Evolutionary conservation across 805 yeast genomes (phyloP).

Genomic region (Dipodascus albidus): DNA sequence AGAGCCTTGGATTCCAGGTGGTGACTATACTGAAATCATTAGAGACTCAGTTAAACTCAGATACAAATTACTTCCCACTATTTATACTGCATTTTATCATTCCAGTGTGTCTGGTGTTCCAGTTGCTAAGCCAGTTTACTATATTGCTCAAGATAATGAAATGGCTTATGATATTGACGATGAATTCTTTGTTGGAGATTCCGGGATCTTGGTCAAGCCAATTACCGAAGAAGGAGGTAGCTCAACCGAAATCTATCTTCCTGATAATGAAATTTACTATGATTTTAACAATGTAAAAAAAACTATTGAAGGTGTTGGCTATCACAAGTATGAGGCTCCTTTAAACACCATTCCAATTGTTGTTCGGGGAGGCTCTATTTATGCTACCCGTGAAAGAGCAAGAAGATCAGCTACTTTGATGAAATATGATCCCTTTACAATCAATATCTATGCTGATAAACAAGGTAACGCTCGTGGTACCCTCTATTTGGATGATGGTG

Average conservation of each 20-base stretch:
- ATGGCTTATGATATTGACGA: slow-evolving; percentile 57
- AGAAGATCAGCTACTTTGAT: slow-evolving; percentile 72
- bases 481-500: slow-evolving; percentile 78
- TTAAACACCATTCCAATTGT: slow-evolving; percentile 59
- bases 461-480: slow-evolving; percentile 40
- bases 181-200: slow-evolving; percentile 65
- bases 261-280: slow-evolving; percentile 30
- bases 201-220: slow-evolving; percentile 72
- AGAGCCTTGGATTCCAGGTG: slow-evolving; percentile 84
- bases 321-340: slow-evolving; percentile 31
- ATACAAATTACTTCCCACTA: slow-evolving; percentile 62
- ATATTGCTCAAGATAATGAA: slow-evolving; percentile 25
- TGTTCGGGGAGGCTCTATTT: slow-evolving; percentile 68
- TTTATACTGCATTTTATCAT: slow-evolving; percentile 69
- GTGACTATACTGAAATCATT: slow-evolving; percentile 54
- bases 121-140: slow-evolving; percentile 34
- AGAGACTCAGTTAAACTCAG: slow-evolving; percentile 63
- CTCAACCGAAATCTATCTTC: slow-evolving; percentile 36
- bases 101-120: slow-evolving; percentile 55
- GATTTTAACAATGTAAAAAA: slow-evolving; percentile 19
- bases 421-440: slow-evolving; percentile 68
- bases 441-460: slow-evolving; percentile 44
- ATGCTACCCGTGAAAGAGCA: slow-evolving; percentile 56
- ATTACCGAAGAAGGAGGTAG: slow-evolving; percentile 45
- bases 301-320: slow-evolving; percentile 28